Evolutionary conservation across 2,329 filamentous ascomycete species (phyloP), one percentile per base, ranked within the genome.

Genomic region (Epichloe uncinata): DNA sequence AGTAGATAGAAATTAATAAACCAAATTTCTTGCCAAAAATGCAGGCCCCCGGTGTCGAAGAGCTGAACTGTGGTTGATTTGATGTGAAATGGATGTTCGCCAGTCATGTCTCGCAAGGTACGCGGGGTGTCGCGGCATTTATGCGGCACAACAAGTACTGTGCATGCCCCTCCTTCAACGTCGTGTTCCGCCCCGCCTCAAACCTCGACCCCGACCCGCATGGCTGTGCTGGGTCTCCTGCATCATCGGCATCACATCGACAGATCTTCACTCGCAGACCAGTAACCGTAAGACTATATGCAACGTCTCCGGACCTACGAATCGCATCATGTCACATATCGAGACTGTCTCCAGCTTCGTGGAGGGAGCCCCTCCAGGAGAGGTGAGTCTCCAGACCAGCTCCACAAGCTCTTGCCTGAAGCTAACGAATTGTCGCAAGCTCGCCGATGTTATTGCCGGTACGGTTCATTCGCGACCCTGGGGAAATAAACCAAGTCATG

Each of bases 311-410:
- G 15, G 11, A 4, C 41, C 33, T 44, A 38, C n/a, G 8, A 30
- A 12, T 42, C 42, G 30, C 46, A 40, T 30, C 52, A 69, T 69
- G 66, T 69, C 66, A 38, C 63, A 68, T 33, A 55, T 69, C 45
- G 66, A 69, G 53, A 68, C 59, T 18, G 74, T 87, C 56, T 85
- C 89, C 58, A 84, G 89, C 47, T 98, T 97, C 67, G 84, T 98
- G 57, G 84, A 95, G 72, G 87, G 63, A 89, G 93, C 61, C 93
- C 93, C 93, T 45, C 93, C 93, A 20, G 93, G 93, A 74, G 93
- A 98, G 85, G 91, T 95, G 79, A 60, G 51, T 71, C 66, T 56
- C 56, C 54, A 55, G 50, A 37, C 22, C 22, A 42, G 33, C 42
- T 26, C 34, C 50, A 41, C 22, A 16, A 48, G 37, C 49, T 54